Base-by-base conservation (phyloP, 2,329 filamentous ascomycete genomes). In the Dendryphion nanum region DNA sequence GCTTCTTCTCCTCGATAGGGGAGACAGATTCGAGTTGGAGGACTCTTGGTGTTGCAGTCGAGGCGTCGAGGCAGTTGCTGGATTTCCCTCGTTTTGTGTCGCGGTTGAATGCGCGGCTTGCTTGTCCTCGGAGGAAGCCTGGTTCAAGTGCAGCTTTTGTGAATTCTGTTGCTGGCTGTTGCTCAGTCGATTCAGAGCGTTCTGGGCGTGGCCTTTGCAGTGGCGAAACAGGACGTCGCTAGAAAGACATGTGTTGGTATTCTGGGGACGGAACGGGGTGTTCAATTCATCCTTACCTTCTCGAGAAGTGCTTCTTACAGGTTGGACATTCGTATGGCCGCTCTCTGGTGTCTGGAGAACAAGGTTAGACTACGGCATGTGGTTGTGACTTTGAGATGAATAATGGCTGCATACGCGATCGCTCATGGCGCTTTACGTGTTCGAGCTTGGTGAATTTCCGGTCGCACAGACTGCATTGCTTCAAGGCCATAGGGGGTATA, bases 401-500 rank as follows among this genome's bases (percentile, higher is more conserved):
- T n/a, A 35, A 44, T 35, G 33, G 38, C 38, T 20, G 65, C 73
- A 53, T 63, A 77, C 75, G 74, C 40, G 74, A 77, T 51, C 74
- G 68, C 52, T 77, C 73, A 56, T 78, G 75, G 29, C 74, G 69
- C 53, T 76, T 76, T 50, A 74, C 71, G 58, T 77, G 74, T 52
- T 77, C 74, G 19, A 72, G 74, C 59, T 78, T 78, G 44, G 73
- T 75, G 62, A 77, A 78, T 44, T 71, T 72, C 45, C 74, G 70
- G 45, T 76, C 74, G 64, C 74, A 78, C 53, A 63, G 53, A 47
- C 60, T 64, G 54, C 62, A 66, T 48, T 64, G 62, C 37, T 66
- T 66, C 47, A 66, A 43, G 48, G 62, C 59, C 62, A 66, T 64
- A 43, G 32, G 37, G 41, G 36, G 7, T 8, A 30, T 33, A 17